A percentile compares a stretch with the other conserved stretches of the same genome.
phyloP scores from a whole-genome alignment of 306 rosid species.

The Cicer yamashitae region DNA sequence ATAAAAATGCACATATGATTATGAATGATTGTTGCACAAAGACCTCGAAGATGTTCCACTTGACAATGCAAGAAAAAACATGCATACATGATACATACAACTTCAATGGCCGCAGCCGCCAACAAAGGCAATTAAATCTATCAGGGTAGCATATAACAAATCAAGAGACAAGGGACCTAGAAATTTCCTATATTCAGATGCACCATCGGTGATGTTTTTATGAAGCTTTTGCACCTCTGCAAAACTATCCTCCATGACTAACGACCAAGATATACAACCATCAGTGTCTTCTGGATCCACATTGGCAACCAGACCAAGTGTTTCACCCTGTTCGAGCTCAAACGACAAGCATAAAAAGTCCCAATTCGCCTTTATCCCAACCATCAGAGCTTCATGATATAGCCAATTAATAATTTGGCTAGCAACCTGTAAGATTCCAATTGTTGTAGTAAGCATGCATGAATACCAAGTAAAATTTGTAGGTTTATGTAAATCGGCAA shows the following conservation, averaged over 20 bases:
- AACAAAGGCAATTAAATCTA: slow-evolving; percentile 84
- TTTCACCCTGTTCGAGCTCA: slow-evolving; percentile 87
- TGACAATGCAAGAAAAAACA: slow-evolving; percentile 7
- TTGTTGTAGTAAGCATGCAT: slow-evolving; percentile 33
- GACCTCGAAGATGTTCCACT: slow-evolving; percentile 1
- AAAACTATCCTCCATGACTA: slow-evolving; percentile 76
- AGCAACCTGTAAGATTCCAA: slow-evolving; percentile 68
- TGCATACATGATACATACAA: neutral
- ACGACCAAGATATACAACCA: slow-evolving; percentile 92
- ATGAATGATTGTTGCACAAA: neutral
- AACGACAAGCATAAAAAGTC: slow-evolving; percentile 80
- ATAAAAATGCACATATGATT: neutral
- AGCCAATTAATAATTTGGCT: slow-evolving; percentile 91
- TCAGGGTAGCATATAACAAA: slow-evolving; percentile 75
- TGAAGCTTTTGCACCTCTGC: slow-evolving; percentile 72
- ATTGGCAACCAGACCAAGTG: slow-evolving; percentile 75
- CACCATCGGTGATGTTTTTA: slow-evolving; percentile 55
- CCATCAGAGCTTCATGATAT: slow-evolving; percentile 76
- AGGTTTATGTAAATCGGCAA: neutral
- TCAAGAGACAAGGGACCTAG: slow-evolving; percentile 83
- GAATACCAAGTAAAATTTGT: neutral
- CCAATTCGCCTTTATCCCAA: slow-evolving; percentile 77
- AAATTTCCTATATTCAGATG: slow-evolving; percentile 73
- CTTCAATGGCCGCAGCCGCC: slow-evolving; percentile 61
- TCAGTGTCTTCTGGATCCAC: slow-evolving; percentile 81